phyloP scores from a whole-genome alignment of 306 rosid genomes.

The Lathyrus tuberosus region DNA sequence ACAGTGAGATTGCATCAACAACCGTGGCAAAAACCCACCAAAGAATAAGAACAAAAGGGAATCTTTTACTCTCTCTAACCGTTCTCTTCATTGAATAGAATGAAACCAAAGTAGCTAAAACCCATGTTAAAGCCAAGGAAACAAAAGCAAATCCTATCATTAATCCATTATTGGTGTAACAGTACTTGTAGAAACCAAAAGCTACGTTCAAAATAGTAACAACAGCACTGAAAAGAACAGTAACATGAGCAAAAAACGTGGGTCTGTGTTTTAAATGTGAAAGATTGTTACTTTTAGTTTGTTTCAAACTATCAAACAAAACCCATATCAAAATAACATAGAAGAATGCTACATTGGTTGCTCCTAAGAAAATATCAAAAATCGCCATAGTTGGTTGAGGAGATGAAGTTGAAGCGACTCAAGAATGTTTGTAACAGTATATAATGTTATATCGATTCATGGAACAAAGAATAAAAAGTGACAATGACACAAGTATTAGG shows the following conservation, averaged over 20 bases:
- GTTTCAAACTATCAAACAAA: constrained; percentile 49
- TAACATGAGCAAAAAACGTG: constrained; percentile 29
- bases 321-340: constrained; percentile 58
- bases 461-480: background rate
- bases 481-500: background rate
- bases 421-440: background rate
- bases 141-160: constrained; percentile 36
- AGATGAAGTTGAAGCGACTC: background rate
- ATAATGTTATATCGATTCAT: background rate
- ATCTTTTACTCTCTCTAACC: constrained; percentile 35
- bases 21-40: constrained; percentile 72
- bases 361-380: constrained; percentile 47
- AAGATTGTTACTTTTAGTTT: constrained; percentile 27
- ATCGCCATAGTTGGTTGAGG: constrained; percentile 14
- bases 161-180: constrained; percentile 30
- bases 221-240: constrained; percentile 41
- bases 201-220: constrained; percentile 53
- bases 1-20: constrained; percentile 40
- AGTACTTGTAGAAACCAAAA: constrained; percentile 43
- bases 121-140: constrained; percentile 61
- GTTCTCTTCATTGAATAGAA: constrained; percentile 46
- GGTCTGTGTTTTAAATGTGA: constrained; percentile 22
- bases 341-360: constrained; percentile 56
- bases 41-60: constrained; percentile 60
- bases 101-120: constrained; percentile 55